A percentile compares a stretch with the other conserved stretches of the same genome.
Evolutionary conservation across 129 eudicot species (phyloP).

Genomic region (carrot (Daucus carota)): DH1_v3.0 NC_030388.2:30683501-30684000

Average conservation of each 20-base stretch:
- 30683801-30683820: conserved; percentile 37
- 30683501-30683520: neutral
- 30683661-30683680: conserved; percentile 11
- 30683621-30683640: neutral
- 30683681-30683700: conserved; percentile 9
- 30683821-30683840: conserved; percentile 32
- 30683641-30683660: neutral
- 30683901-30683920: conserved; percentile 57
- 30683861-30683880: conserved; percentile 53
- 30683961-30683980: neutral
- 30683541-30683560: neutral
- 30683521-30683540: neutral
- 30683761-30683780: conserved; percentile 53
- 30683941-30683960: neutral
- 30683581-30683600: neutral
- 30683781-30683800: conserved; percentile 63
- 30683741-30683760: conserved; percentile 45
- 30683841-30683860: conserved; percentile 83
- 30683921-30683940: conserved; percentile 40
- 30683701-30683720: conserved; percentile 8
- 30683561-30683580: neutral
- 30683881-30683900: conserved; percentile 34
- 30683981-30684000: neutral
- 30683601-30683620: neutral
- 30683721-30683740: neutral